Percentiles rank a stretch among this genome's conserved stretches.
phyloP scores from a whole-genome alignment of 257 asterid species.

The Vinca minor region DNA sequence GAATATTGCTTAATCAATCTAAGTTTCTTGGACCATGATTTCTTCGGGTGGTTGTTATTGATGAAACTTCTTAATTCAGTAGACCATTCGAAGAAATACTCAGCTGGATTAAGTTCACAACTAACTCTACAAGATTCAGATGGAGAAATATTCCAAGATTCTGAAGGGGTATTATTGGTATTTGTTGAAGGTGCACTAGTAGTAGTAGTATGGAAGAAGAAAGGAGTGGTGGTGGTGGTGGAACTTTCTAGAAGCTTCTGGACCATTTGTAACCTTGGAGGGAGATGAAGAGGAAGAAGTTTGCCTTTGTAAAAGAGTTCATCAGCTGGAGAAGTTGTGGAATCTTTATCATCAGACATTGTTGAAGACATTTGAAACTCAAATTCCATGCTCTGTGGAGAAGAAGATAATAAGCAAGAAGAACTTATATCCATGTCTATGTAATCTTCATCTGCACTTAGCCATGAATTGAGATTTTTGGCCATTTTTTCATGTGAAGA shows the following conservation, averaged over 20 bases:
- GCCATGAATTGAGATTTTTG: constrained; percentile 9
- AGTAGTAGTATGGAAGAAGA: constrained; percentile 7
- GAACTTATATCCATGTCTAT: constrained; percentile 31
- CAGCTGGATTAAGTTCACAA: constrained; percentile 62
- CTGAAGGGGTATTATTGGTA: constrained; percentile 36
- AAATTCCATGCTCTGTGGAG: constrained; percentile 46
- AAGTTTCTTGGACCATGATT: constrained; percentile 40
- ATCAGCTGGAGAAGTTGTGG: constrained; percentile 58
- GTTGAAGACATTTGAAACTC: constrained; percentile 68
- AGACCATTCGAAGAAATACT: constrained; percentile 66
- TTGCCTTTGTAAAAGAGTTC: constrained; percentile 84
- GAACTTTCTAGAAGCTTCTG: constrained; percentile 29
- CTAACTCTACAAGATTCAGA: constrained; percentile 69
- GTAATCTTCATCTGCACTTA: constrained; percentile 43
- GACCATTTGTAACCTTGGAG: constrained; percentile 56
- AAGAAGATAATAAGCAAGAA: constrained; percentile 9
- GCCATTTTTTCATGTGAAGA: constrained; percentile 29
- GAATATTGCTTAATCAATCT: constrained; percentile 33
- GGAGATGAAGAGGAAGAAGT: constrained; percentile 81
- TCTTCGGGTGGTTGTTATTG: constrained; percentile 26
- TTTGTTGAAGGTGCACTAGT: constrained; percentile 28
- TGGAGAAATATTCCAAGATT: constrained; percentile 55
- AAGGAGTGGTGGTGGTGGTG: constrained; percentile 20
- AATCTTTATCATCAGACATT: constrained; percentile 21
- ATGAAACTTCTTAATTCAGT: constrained; percentile 43